Percentiles rank a stretch among this genome's conserved stretches.
Conservation (phyloP, 306 rosid genomes). For the Quercus suber region DNA sequence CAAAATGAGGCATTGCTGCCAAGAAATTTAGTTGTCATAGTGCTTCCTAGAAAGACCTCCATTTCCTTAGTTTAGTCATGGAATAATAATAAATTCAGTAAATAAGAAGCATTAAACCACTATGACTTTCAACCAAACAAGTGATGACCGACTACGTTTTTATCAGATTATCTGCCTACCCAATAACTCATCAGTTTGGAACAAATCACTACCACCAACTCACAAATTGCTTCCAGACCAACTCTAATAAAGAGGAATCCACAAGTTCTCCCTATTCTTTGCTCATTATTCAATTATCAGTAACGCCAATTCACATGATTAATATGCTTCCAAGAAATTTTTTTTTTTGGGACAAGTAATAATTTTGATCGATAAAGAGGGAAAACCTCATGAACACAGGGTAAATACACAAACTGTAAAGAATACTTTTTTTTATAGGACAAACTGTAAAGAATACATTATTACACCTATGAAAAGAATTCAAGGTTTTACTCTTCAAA, state of each 20-base stretch:
- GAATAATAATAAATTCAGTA: not conserved
- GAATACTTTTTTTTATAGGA: too few species aligned
- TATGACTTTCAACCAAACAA: not conserved
- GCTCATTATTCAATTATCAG: too few species aligned
- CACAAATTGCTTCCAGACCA: not conserved
- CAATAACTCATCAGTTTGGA: not conserved
- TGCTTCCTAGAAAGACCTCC: not conserved
- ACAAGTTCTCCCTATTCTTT: too few species aligned
- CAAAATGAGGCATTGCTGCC: slow-evolving; percentile 1
- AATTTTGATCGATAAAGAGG: not conserved
- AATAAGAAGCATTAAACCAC: not conserved
- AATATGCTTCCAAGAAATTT: not conserved
- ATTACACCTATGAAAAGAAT: not conserved
- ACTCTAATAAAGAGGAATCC: not conserved
- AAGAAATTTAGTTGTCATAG: not conserved
- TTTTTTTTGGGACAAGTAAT: not conserved
- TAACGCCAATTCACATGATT: too few species aligned
- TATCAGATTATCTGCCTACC: not conserved
- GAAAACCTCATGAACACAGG: not conserved
- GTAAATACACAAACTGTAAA: too few species aligned
- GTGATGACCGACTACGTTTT: not conserved
- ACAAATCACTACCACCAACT: not conserved
- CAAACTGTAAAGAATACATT: too few species aligned
- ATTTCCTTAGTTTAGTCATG: not conserved
- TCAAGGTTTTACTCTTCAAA: not conserved